Evolutionary conservation across 306 rosid genomes (phyloP).

Genomic region (Trifolium pratense): DNA sequence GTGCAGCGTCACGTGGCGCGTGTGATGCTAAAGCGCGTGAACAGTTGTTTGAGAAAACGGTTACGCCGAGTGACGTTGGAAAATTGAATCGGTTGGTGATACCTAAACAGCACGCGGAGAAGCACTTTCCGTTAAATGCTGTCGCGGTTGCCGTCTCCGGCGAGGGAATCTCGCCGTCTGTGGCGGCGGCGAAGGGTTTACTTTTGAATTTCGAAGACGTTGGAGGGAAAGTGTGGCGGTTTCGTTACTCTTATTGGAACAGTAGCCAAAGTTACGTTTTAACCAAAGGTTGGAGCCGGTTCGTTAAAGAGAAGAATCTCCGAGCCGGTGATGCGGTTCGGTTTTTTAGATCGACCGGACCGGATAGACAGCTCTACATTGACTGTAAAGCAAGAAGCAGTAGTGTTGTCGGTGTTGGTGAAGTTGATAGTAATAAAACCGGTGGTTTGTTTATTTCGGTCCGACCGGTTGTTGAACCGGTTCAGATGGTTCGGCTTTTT

Average conservation of each 20-base stretch:
- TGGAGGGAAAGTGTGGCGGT: constrained; percentile 97
- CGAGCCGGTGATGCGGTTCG: constrained; percentile 83
- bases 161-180: neutral
- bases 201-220: constrained; percentile 84
- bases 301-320: constrained; percentile 88
- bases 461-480: constrained; percentile 62
- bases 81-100: constrained; percentile 87
- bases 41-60: constrained; percentile 83
- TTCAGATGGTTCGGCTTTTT: constrained; percentile 79
- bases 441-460: constrained; percentile 40
- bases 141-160: constrained; percentile 29
- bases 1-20: neutral
- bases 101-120: constrained; percentile 98
- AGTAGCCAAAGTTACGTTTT: constrained; percentile 97
- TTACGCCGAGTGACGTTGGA: constrained; percentile 97
- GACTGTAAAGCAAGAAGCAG: constrained; percentile 60
- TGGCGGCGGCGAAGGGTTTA: constrained; percentile 57
- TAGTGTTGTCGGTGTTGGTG: constrained; percentile 14
- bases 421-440: neutral
- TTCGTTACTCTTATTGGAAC: constrained; percentile 95
- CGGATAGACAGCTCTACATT: constrained; percentile 72
- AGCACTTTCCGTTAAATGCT: constrained; percentile 70
- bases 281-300: constrained; percentile 98
- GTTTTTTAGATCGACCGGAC: constrained; percentile 71
- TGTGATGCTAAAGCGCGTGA: constrained; percentile 57